These are phyloP conservation scores for Leccinum incarnatum DNA, from an alignment of 768 basidiomycete species.

Conservation along the genomic window DNA sequence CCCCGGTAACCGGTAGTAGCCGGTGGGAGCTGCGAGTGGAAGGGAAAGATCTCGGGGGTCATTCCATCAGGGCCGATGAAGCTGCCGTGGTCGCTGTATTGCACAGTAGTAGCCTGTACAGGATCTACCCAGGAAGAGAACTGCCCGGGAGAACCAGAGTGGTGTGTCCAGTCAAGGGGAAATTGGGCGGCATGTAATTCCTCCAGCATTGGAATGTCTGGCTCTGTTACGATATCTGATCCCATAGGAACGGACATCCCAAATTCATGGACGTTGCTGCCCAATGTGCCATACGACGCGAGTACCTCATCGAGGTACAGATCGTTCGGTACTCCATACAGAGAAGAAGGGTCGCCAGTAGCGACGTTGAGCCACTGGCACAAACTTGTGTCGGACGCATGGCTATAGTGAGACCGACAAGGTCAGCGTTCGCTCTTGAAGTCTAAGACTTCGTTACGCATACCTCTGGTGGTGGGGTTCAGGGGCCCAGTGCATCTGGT, in stretches of 20 bases:
- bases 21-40: slow-evolving; percentile 1
- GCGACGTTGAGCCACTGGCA: slow-evolving; percentile 1
- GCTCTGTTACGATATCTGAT: slow-evolving; percentile 3
- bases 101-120: not conserved
- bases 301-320: not conserved
- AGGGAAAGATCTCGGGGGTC: not conserved
- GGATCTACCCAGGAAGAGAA: slow-evolving; percentile 1
- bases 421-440: not conserved
- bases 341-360: not conserved
- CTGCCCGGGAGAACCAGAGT: not conserved
- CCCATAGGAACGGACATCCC: not conserved
- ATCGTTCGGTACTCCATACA: not conserved
- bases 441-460: not conserved
- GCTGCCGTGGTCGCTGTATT: not conserved
- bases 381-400: not conserved
- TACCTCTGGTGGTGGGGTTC: slow-evolving; percentile 12
- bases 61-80: not conserved
- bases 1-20: not conserved
- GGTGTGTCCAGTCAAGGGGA: not conserved
- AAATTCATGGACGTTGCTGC: not conserved
- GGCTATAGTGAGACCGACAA: not conserved
- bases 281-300: not conserved
- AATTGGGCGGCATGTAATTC: not conserved
- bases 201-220: not conserved
- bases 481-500: not conserved